Conservation (phyloP, 2,329 filamentous ascomycete species). For the Ascochyta rabiei region DNA sequence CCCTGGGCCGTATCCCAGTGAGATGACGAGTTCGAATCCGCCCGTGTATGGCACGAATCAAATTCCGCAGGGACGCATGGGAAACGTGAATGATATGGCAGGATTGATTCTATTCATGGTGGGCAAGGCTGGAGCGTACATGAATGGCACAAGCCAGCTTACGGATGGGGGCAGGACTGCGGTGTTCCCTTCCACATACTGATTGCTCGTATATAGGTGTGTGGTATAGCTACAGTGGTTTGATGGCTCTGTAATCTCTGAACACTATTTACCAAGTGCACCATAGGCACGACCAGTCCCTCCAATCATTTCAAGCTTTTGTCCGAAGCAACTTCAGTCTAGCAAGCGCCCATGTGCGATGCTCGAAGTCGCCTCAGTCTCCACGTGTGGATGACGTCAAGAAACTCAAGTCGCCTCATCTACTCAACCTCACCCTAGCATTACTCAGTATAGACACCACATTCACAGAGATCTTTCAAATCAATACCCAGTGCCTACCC, state of each 20-base stretch:
- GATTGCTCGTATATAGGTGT: neutral
- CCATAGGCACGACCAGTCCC: no score
- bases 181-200: conserved; percentile 46
- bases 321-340: no score
- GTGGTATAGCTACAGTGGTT: no score
- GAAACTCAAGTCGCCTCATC: neutral
- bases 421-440: neutral
- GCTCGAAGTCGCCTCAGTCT: neutral
- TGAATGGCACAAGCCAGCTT: conserved; percentile 60
- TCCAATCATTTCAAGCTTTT: no score
- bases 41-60: conserved; percentile 42
- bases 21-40: conserved; percentile 48
- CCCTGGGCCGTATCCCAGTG: conserved; percentile 53
- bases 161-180: conserved; percentile 53
- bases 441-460: neutral
- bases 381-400: conserved; percentile 11
- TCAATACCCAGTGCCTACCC: neutral
- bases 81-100: conserved; percentile 54
- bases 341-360: no score
- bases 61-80: conserved; percentile 50
- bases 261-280: no score
- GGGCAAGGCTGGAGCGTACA: conserved; percentile 58
- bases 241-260: no score
- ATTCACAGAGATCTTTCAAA: neutral
- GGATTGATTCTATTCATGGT: conserved; percentile 59